Base-by-base conservation (phyloP, 1,139 yeast species). In the Pneumocystis oryctolagi region DNA sequence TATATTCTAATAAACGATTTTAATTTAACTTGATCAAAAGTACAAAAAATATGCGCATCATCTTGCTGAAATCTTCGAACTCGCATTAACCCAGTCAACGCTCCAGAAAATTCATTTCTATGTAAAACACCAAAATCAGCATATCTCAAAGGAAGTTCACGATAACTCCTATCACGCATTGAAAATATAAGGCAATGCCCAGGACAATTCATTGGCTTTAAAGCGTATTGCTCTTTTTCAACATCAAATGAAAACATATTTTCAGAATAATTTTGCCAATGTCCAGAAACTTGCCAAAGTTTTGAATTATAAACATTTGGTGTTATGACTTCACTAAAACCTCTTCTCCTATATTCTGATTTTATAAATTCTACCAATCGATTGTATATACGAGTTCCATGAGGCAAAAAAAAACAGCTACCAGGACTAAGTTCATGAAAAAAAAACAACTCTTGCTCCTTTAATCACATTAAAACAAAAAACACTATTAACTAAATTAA, bases 201-300 rank as follows among this genome's bases (percentile, higher is more conserved):
- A 0, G 99, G 98, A 73, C 98, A 92, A 76, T 92, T 94, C 98
- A 92, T 92, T 32, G 98, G 98, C 73, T 92, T 92, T 66, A 92
- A 78, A 2, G 96, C 96, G 30, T 74, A 74, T 31, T 76, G 71
- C 63, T 77, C 80, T 35, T 69, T 68, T 35, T 68, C 70, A 47
- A 66, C 67, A 25, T 67, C 69, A 58, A 72, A 72, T 9, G 68
- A 59, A 71, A 90, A 92, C 98, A 92, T 92, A 73, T 92, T 97
- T 58, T 88, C 95, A 69, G 87, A 82, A 73, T 92, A 92, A 72
- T 92, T 92, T 31, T 85, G 88, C 97, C 97, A 92, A 74, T 92
- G 99, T 0, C 98, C 98, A 8, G 96, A 87, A 60, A 81, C 82
- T 73, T 89, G 87, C 96, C 97, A 92, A 34, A 92, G 76, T 63